A percentile compares a stretch with the other conserved stretches of the same genome.
phyloP scores from a whole-genome alignment of 306 rosid genomes.

The Purshia tridentata region DNA sequence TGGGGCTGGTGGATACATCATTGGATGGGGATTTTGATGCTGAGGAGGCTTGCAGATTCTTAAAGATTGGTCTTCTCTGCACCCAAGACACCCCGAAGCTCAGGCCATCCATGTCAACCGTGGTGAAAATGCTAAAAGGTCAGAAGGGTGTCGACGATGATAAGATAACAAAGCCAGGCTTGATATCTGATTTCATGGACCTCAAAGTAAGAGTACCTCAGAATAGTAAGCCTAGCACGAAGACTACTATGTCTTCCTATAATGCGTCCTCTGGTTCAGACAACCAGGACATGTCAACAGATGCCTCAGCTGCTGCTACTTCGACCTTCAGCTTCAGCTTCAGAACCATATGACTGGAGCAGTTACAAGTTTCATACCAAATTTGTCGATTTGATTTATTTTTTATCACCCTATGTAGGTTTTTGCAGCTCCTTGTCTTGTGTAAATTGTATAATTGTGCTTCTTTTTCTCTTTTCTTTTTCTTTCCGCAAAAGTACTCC shows the following conservation, averaged over 20 bases:
- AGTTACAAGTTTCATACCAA: background rate
- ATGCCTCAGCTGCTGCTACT: slow-evolving; percentile 41
- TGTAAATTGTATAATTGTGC: slow-evolving; percentile 25
- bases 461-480: background rate
- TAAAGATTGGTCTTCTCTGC: slow-evolving; percentile 87
- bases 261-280: slow-evolving; percentile 46
- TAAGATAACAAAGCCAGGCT: slow-evolving; percentile 73
- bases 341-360: background rate
- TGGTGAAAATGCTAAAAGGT: slow-evolving; percentile 83
- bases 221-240: slow-evolving; percentile 25
- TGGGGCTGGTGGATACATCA: slow-evolving; percentile 57
- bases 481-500: background rate
- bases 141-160: slow-evolving; percentile 40
- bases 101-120: slow-evolving; percentile 90
- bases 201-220: slow-evolving; percentile 49
- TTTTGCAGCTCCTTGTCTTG: slow-evolving; percentile 18
- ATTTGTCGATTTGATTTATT: slow-evolving; percentile 19
- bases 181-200: slow-evolving; percentile 85
- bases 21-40: slow-evolving; percentile 68
- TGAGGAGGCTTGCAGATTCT: slow-evolving; percentile 73
- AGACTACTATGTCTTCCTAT: slow-evolving; percentile 19
- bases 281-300: slow-evolving; percentile 37
- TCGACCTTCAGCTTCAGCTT: slow-evolving; percentile 41
- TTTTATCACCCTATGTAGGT: slow-evolving; percentile 8
- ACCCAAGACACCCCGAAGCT: slow-evolving; percentile 80